Conservation (phyloP, 257 asterid species). For the Rhazya stricta region DNA sequence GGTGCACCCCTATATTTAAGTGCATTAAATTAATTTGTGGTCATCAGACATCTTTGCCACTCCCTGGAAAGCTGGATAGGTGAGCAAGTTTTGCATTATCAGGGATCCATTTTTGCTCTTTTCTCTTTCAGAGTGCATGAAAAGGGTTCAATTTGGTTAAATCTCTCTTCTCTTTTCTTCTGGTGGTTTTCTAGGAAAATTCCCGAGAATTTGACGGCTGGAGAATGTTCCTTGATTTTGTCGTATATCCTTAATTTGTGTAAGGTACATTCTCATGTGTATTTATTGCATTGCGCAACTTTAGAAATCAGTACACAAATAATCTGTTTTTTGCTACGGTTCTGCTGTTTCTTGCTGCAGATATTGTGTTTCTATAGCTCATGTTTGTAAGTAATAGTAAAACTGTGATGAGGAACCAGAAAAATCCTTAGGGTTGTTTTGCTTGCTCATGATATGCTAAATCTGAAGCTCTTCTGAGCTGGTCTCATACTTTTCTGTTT, state of each 20-base stretch:
- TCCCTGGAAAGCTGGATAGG: constrained; percentile 52
- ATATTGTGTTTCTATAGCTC: neutral
- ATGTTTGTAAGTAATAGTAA: neutral
- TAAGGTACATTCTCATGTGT: constrained; percentile 38
- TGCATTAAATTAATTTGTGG: constrained; percentile 57
- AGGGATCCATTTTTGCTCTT: constrained; percentile 2
- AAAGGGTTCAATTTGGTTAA: constrained; percentile 4
- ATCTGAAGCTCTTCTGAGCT: neutral
- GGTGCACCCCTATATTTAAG: constrained; percentile 66
- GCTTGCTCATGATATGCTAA: neutral
- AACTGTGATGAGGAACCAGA: neutral
- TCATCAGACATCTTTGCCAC: constrained; percentile 36
- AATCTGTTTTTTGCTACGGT: neutral
- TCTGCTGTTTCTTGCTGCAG: neutral
- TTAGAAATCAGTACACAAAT: neutral
- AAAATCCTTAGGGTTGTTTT: neutral
- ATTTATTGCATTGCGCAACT: neutral
- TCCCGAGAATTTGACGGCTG: constrained; percentile 45
- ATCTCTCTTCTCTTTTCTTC: constrained; percentile 1
- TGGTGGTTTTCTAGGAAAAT: constrained; percentile 41
- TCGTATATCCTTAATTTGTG: constrained; percentile 54
- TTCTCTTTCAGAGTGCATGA: constrained; percentile 8
- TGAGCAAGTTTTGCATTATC: constrained; percentile 24
- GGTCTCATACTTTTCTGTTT: neutral
- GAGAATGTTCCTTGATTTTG: constrained; percentile 46